Evolutionary conservation across 306 rosid species (phyloP), one percentile per base, ranked within the genome.

Genomic region (Begonia fuchsioides): DNA sequence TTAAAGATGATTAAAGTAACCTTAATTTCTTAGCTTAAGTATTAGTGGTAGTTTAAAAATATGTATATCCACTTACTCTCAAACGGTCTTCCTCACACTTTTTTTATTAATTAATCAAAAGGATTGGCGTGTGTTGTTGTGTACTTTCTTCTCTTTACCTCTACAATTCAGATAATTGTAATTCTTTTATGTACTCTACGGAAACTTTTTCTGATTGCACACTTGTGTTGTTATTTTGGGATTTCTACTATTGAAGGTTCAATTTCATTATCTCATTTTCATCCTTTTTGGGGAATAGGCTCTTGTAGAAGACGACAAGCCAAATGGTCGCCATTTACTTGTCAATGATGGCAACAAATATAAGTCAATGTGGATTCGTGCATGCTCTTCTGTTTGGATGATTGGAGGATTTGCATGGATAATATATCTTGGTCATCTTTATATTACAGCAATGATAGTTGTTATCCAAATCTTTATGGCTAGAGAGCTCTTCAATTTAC

Each of bases 401-500:
- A 92, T 92, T 61, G 98, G 87, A 53, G 94, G 98, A 38, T 85
- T 85, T 82, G 93, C 48, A 5, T 65, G 82, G 41, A 63, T 64
- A 50, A 79, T 92, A 54, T 92, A 85, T 55, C 58, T 85, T 78
- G 98, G 98, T 45, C 98, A 92, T 73, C 96, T 92, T 18, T 82
- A 67, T 64, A 85, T 92, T 50, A 82, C 90, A 41, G 94, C 98
- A 12, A 82, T 82, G 96, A 78, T 92, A 19, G 81, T 92, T 39
- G 96, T 92, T 60, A 85, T 92, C 61, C 98, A 92, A 80, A 92
- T 92, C 66, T 85, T 71, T 72, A 92, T 92, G 98, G 98, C 94
- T 8, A 78, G 45, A 53, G 98, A 85, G 72, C 80, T 92, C 39
- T 92, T 92, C 84, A 82, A 71, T 76, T 81, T 92, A 43, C 82